phyloP scores from a whole-genome alignment of 75 land plant species.

The Azolla pinnata region DNA sequence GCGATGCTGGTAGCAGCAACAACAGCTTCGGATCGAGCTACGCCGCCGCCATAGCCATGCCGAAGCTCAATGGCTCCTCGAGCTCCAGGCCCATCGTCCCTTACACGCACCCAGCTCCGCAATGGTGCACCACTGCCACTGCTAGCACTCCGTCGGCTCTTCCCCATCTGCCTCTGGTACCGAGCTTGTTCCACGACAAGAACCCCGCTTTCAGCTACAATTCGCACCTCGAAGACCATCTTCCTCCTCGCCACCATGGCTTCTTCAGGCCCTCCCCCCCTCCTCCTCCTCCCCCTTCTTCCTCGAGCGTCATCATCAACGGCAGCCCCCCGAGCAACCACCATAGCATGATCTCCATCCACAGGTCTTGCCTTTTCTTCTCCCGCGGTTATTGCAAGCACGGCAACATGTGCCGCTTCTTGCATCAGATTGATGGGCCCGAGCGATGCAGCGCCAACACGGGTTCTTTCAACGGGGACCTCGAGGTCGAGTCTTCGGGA shows the following conservation, averaged over 20 bases:
- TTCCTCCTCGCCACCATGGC: constrained; percentile 12
- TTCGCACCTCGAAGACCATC: constrained; percentile 10
- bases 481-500: constrained; percentile 9
- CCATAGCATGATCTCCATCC: constrained; percentile 17
- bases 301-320: constrained; percentile 7
- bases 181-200: not conserved
- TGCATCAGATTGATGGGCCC: constrained; percentile 39
- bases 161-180: constrained; percentile 11
- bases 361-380: constrained; percentile 70
- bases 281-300: not conserved
- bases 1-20: no score
- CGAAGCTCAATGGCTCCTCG: not conserved
- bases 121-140: constrained; percentile 5
- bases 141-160: constrained; percentile 10
- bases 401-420: constrained; percentile 66
- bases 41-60: no score
- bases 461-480: constrained; percentile 5
- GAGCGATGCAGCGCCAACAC: constrained; percentile 17
- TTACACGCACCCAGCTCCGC: not conserved
- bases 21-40: no score
- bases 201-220: constrained; percentile 2
- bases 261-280: constrained; percentile 6
- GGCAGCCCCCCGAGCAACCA: constrained; percentile 6
- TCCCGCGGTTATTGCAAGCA: constrained; percentile 81
- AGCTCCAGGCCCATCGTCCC: not conserved